These are phyloP conservation scores for Aspergillus nanangensis DNA, from an alignment of 495 filamentous ascomycete species.

Conservation along the genomic window DNA sequence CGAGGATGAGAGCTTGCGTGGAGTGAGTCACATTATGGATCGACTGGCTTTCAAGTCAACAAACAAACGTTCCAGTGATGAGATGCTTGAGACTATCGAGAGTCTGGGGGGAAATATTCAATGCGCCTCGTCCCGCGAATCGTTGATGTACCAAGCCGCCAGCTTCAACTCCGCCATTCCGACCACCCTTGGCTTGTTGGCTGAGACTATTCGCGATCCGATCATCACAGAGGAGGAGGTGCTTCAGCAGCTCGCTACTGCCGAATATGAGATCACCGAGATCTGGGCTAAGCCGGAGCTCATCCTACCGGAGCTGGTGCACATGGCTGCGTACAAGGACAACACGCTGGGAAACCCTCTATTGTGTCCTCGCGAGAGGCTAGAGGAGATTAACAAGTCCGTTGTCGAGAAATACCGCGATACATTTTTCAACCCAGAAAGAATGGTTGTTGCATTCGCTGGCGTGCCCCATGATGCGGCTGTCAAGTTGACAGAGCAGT, in stretches of 20 bases:
- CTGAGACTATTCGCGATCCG: slow-evolving; percentile 91
- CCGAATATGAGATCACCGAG: slow-evolving; percentile 91
- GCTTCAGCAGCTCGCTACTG: slow-evolving; percentile 77
- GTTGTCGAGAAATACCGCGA: slow-evolving; percentile 76
- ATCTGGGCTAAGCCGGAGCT: slow-evolving; percentile 98
- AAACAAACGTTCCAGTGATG: slow-evolving; percentile 60
- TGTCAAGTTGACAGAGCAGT: slow-evolving; percentile 71
- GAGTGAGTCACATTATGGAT: slow-evolving; percentile 95
- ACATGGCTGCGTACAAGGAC: slow-evolving; percentile 89
- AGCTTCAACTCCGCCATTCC: slow-evolving; percentile 95
- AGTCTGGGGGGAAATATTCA: slow-evolving; percentile 91
- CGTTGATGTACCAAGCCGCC: slow-evolving; percentile 97
- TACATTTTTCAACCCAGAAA: slow-evolving; percentile 80
- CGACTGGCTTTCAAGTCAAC: slow-evolving; percentile 96
- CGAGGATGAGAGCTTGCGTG: slow-evolving; percentile 78
- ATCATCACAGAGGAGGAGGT: slow-evolving; percentile 89
- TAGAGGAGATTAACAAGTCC: slow-evolving; percentile 68
- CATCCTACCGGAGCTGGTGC: slow-evolving; percentile 90
- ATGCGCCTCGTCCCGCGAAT: slow-evolving; percentile 91
- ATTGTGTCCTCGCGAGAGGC: slow-evolving; percentile 80
- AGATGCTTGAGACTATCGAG: slow-evolving; percentile 84
- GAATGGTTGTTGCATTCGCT: slow-evolving; percentile 92
- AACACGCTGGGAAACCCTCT: slow-evolving; percentile 95
- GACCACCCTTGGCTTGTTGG: slow-evolving; percentile 76
- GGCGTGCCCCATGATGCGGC: slow-evolving; percentile 82